Evolutionary conservation across 2,329 filamentous ascomycete genomes (phyloP), one percentile per base, ranked within the genome.

Genomic region (Curvularia lunata): DNA sequence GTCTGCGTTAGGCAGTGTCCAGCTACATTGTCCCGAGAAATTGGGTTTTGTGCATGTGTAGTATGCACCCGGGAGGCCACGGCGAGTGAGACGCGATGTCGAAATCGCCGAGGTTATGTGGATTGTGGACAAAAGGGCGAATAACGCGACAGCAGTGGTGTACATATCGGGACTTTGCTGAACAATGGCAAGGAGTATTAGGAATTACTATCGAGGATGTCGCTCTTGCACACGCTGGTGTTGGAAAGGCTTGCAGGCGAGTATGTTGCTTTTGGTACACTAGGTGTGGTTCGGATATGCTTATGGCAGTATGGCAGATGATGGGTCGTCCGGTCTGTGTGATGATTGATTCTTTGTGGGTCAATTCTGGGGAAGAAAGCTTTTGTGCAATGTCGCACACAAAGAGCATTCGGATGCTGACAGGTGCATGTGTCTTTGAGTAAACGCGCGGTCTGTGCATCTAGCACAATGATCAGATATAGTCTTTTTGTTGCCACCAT

Each of bases 51-150:
- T 66, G 61, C 73, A 76, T 12, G 69, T 68, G 61, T 75, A 76
- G 19, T 75, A 70, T 21, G 71, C 73, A 23, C 73, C 73, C 18
- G 73, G 70, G 21, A 75, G 72, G n/a, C 71, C 72, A 34, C 72
- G 72, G 9, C 64, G 64, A 18, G 65, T 61, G 18, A 72, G 53
- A 16, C 28, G 61, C 12, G 40, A 51, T 54, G 25, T 21, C 16
- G 42, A 28, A 21, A 38, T 48, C 21, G 54, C 49, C 30, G 43
- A 57, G 38, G 25, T 34, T 27, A 46, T 54, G 51, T 23, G 34
- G n/a, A 56, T 63, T 16, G 48, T 57, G 13, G 62, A 63, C 18
- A 56, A 19, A 42, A 55, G 54, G n/a, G 42, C 30, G 18, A 59
- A 46, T 8, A 68, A n/a, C n/a, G 61, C 41, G 38, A 60, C 43